phyloP scores from a whole-genome alignment of 2,329 filamentous ascomycete species.

The Raffaelea albimanens region DNA sequence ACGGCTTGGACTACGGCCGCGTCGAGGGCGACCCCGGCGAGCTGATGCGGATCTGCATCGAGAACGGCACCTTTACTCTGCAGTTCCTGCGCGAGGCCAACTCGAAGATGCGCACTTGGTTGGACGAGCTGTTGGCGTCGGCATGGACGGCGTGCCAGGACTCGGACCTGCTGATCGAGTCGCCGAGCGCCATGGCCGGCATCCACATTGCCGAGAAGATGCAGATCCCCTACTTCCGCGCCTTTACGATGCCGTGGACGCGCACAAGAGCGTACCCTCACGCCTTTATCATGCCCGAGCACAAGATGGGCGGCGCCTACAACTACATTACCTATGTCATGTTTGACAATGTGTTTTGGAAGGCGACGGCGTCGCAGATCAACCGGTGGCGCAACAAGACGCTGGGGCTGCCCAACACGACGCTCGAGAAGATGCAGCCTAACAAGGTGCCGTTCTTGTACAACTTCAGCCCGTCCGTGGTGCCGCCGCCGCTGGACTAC shows the following conservation, averaged over 20 bases:
- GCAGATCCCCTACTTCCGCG: constrained; percentile 88
- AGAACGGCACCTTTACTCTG: constrained; percentile 94
- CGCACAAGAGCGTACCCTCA: constrained; percentile 92
- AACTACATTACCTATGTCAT: constrained; percentile 93
- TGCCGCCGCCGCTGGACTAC: constrained; percentile 89
- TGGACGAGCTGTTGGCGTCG: constrained; percentile 76
- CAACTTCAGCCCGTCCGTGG: constrained; percentile 90
- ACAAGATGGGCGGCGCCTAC: constrained; percentile 90
- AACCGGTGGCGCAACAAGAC: constrained; percentile 85
- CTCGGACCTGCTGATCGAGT: constrained; percentile 86
- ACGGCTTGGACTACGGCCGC: constrained; percentile 85
- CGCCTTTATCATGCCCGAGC: constrained; percentile 85
- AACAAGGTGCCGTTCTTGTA: constrained; percentile 98
- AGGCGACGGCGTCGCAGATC: constrained; percentile 79
- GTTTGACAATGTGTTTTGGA: constrained; percentile 97
- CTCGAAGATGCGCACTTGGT: constrained; percentile 83
- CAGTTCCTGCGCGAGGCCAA: constrained; percentile 85
- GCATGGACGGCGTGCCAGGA: constrained; percentile 78
- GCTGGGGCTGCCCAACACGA: constrained; percentile 71
- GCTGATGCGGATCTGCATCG: constrained; percentile 90
- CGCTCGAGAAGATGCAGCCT: constrained; percentile 80
- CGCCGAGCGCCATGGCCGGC: constrained; percentile 91
- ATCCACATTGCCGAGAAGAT: constrained; percentile 96
- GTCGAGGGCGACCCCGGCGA: constrained; percentile 89
- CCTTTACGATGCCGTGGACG: constrained; percentile 99